phyloP scores from a whole-genome alignment of 345 rosid species.

The Melaleuca alternifolia region DNA sequence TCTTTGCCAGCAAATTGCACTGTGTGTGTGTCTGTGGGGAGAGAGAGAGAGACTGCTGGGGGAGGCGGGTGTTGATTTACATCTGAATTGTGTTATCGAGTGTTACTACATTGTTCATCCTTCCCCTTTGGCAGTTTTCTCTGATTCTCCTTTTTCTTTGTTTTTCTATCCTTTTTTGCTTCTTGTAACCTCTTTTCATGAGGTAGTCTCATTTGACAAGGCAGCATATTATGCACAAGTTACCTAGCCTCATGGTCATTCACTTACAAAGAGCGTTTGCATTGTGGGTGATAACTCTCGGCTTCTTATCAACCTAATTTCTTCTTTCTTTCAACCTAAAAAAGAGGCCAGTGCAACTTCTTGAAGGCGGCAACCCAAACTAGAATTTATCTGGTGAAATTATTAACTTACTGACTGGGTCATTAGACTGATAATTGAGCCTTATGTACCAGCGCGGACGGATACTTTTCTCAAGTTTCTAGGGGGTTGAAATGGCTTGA shows the following conservation, averaged over 20 bases:
- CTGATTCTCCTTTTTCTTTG: neutral
- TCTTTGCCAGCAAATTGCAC: neutral
- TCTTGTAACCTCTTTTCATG: neutral
- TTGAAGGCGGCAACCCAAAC: neutral
- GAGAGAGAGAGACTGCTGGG: neutral
- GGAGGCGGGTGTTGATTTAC: neutral
- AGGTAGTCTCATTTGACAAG: neutral
- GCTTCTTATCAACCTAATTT: neutral
- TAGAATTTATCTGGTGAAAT: neutral
- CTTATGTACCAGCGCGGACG: neutral
- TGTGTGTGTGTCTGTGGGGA: neutral
- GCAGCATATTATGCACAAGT: neutral
- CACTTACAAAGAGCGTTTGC: neutral
- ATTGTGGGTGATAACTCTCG: neutral
- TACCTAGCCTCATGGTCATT: neutral
- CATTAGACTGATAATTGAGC: neutral
- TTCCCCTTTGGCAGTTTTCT: neutral
- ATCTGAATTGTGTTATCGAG: neutral
- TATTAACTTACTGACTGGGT: neutral
- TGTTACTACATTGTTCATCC: neutral
- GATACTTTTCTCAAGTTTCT: neutral
- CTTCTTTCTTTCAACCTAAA: neutral
- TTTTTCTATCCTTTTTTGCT: neutral
- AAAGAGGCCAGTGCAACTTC: neutral
- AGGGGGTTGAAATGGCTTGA: neutral